These are phyloP conservation scores for Cucumis sativus DNA, from an alignment of 306 rosid species.

Conservation along the genomic window Cucumber_9930_V3 NC_026657.2:40473501-40474000, in stretches of 20 bases:
- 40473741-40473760: neutral
- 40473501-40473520: too few relatives aligned
- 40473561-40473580: neutral
- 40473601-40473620: neutral
- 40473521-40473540: too few relatives aligned
- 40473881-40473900: neutral
- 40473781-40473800: conserved; percentile 8
- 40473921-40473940: neutral
- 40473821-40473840: conserved; percentile 3
- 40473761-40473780: conserved; percentile 5
- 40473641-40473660: neutral
- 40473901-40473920: neutral
- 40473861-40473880: neutral
- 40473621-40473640: neutral
- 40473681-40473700: neutral
- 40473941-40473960: neutral
- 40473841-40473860: neutral
- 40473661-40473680: neutral
- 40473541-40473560: too few relatives aligned
- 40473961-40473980: neutral
- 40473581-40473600: neutral
- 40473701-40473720: neutral
- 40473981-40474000: neutral
- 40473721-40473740: neutral
- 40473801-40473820: conserved; percentile 10